These are phyloP conservation scores for Microthyrium microscopicum DNA, from an alignment of 2,329 filamentous ascomycete species.

Conservation along the genomic window DNA sequence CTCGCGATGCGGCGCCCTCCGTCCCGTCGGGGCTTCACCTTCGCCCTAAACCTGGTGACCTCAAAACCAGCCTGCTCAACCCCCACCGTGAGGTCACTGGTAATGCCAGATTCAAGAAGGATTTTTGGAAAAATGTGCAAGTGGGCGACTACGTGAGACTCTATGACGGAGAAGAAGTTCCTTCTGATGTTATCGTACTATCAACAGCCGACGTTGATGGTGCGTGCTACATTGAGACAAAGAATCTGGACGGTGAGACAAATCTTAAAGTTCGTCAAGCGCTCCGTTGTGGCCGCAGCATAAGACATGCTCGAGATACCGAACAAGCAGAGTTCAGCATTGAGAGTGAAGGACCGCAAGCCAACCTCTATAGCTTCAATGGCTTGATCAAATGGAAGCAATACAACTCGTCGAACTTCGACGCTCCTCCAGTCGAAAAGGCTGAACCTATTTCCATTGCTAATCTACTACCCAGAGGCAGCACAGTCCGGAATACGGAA, in stretches of 20 bases:
- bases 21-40: neutral
- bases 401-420: conserved; percentile 43
- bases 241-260: conserved; percentile 94
- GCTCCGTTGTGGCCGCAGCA: conserved; percentile 62
- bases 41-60: conserved; percentile 5
- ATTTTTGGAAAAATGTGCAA: conserved; percentile 87
- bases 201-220: conserved; percentile 89
- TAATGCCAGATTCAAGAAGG: conserved; percentile 74
- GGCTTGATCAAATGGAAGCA: conserved; percentile 82
- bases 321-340: conserved; percentile 75
- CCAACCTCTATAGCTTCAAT: conserved; percentile 91
- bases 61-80: conserved; percentile 48
- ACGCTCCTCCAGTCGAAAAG: conserved; percentile 56
- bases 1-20: neutral
- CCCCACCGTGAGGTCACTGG: conserved; percentile 46
- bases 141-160: conserved; percentile 94
- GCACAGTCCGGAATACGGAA: conserved; percentile 85
- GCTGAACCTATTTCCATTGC: conserved; percentile 87
- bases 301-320: conserved; percentile 84
- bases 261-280: conserved; percentile 92
- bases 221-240: conserved; percentile 93
- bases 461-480: conserved; percentile 84
- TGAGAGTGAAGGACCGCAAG: conserved; percentile 79
- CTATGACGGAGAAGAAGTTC: conserved; percentile 91
- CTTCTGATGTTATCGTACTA: conserved; percentile 80